These are phyloP conservation scores for Penicillium antarcticum DNA, from an alignment of 495 filamentous ascomycete species.

Conservation along the genomic window DNA sequence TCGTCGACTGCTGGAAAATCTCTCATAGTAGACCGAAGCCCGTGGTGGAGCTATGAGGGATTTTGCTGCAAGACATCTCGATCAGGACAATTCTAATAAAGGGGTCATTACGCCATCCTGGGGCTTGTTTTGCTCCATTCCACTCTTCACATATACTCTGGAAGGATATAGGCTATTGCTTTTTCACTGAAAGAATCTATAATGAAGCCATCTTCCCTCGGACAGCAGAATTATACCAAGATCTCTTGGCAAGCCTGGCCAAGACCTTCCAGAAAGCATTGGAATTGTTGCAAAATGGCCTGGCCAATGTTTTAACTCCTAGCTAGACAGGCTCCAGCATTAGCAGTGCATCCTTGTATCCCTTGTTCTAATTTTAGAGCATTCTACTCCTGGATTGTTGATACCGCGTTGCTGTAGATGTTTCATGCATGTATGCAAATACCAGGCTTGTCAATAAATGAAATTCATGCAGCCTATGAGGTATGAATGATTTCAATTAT, in stretches of 20 bases:
- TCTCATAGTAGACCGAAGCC: neutral
- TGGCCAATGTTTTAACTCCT: neutral
- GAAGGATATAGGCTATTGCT: too few relatives aligned
- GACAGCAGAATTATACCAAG: too few relatives aligned
- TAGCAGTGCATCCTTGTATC: neutral
- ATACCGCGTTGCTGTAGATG: neutral
- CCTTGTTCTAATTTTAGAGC: neutral
- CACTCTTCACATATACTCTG: too few relatives aligned
- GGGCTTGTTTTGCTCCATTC: too few relatives aligned
- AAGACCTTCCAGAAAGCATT: slow-evolving; percentile 2
- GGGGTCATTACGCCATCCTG: neutral
- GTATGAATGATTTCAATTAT: too few relatives aligned
- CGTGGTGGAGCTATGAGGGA: neutral
- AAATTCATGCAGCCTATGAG: too few relatives aligned
- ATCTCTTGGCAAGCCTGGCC: neutral
- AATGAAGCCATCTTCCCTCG: too few relatives aligned
- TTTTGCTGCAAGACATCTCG: slow-evolving; percentile 2
- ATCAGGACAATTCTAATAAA: neutral
- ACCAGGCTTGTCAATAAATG: too few relatives aligned
- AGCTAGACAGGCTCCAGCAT: neutral
- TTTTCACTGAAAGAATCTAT: too few relatives aligned
- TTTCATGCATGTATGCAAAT: too few relatives aligned
- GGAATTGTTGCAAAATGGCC: neutral
- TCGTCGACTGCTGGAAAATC: neutral
- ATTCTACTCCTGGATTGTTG: neutral